Evolutionary conservation across 768 basidiomycete genomes (phyloP), one percentile per base, ranked within the genome.

Genomic region (Boletus sensibilis): DNA sequence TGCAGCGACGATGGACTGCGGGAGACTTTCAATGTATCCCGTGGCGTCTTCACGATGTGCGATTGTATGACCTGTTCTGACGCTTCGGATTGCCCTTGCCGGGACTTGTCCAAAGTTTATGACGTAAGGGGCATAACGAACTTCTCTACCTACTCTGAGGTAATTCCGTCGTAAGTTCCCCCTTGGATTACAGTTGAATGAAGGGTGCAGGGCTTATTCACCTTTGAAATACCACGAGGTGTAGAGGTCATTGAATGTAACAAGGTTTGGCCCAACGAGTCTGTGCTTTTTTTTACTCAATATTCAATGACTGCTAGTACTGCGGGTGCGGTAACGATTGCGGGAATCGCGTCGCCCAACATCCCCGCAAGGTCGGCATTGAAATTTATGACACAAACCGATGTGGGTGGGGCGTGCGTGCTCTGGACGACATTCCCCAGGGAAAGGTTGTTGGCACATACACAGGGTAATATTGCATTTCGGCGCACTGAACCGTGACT

Each of bases 391-490:
- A 85, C 59, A 89, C 87, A 0, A 37, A 52, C 5, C 64, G 72
- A 20, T 73, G 79, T 53, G 88, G 88, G 4, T 90, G 86, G 87
- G 87, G 88, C 8, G 86, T 79, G 3, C 75, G 85, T n/a, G 68
- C 82, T 0, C 60, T 75, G 7, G 59, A 64, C 0, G 62, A 72
- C 27, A 59, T 89, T 1, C 68, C 69, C 21, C 69, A 54, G 46
- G 87, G 87, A 5, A 85, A 83, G 57, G 82, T 89, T 4, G 57
- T 90, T 25, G 88, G 88, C 3, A 72, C 85, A 11, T 90, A 86
- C 62, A 81, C 86, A 52, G 88, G 88, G 88, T 87, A 62, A 69
- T 34, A 76, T 65, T 13, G 31, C 33, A 45, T 53, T 52, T 42
- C 4, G 8, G 37, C 27, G 33, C 25, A 34, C 23, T 33, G 39